Percentiles rank a stretch among this genome's conserved stretches.
Evolutionary conservation across 2,329 filamentous ascomycete species (phyloP).

Genomic region (Calonectria crousiana): DNA sequence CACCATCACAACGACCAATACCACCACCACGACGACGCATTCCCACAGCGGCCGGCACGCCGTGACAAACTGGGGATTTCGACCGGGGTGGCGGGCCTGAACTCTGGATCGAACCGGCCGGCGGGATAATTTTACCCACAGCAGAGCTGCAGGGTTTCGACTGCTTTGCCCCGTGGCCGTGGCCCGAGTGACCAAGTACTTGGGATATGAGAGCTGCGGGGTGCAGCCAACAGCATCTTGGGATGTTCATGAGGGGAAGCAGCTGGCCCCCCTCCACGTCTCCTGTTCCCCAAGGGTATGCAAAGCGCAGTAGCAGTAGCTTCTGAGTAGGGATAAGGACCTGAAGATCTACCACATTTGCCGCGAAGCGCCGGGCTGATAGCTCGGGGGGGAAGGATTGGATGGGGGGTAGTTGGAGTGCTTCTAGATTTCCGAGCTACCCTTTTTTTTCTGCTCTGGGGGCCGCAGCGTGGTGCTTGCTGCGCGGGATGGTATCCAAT

Average conservation of each 20-base stretch:
- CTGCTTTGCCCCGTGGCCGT: not conserved
- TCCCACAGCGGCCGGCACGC: not conserved
- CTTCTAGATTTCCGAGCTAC: not conserved
- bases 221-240: slow-evolving; percentile 26
- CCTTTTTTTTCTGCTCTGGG: not conserved
- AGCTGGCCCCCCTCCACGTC: not conserved
- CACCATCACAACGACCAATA: not conserved
- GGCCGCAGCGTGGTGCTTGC: not conserved
- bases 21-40: not conserved
- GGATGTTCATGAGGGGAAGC: slow-evolving; percentile 16
- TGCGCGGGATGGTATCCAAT: not conserved
- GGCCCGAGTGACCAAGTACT: slow-evolving; percentile 17
- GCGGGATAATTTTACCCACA: slow-evolving; percentile 17
- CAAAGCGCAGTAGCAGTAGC: not conserved
- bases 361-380: not conserved
- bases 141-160: not conserved
- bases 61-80: slow-evolving; percentile 6
- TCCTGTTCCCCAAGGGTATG: not conserved
- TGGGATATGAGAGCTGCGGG: slow-evolving; percentile 34
- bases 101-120: slow-evolving; percentile 18
- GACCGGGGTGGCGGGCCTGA: slow-evolving; percentile 7
- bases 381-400: not conserved
- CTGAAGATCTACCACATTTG: slow-evolving; percentile 16
- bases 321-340: slow-evolving; percentile 5
- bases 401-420: not conserved